phyloP scores from a whole-genome alignment of 257 asterid species.

The Gentiana dahurica region DNA sequence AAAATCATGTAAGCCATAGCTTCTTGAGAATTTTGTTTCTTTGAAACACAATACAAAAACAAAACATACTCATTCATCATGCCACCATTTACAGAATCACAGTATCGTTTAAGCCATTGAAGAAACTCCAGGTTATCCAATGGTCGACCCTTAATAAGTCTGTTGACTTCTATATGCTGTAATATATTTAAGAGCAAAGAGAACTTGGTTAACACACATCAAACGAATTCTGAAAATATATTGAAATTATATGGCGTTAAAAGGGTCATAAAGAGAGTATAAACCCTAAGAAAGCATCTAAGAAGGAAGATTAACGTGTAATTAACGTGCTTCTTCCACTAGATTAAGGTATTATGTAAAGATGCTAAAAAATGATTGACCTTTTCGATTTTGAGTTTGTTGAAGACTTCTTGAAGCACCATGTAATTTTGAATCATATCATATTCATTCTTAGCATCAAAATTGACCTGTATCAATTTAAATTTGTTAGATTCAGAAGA shows the following conservation, averaged over 20 bases:
- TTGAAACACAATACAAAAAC: slow-evolving; percentile 11
- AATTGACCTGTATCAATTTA: slow-evolving; percentile 53
- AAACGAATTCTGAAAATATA: too few relatives aligned
- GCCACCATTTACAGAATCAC: slow-evolving; percentile 87
- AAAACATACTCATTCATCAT: slow-evolving; percentile 59
- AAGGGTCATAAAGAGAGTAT: not conserved
- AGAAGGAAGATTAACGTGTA: too few relatives aligned
- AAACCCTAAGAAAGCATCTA: not conserved
- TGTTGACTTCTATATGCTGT: slow-evolving; percentile 94
- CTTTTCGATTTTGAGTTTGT: slow-evolving; percentile 82
- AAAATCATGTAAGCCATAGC: slow-evolving; percentile 12
- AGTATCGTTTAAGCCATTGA: slow-evolving; percentile 92
- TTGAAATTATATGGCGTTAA: not conserved
- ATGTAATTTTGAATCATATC: slow-evolving; percentile 94
- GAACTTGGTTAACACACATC: not conserved
- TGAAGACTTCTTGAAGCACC: slow-evolving; percentile 90
- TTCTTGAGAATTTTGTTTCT: not conserved
- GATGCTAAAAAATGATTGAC: slow-evolving; percentile 18
- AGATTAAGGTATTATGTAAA: too few relatives aligned
- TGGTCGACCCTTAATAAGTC: slow-evolving; percentile 84
- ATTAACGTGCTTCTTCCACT: too few relatives aligned
- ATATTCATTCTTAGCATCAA: slow-evolving; percentile 90
- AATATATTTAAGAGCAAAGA: slow-evolving; percentile 8
- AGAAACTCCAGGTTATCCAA: slow-evolving; percentile 92
- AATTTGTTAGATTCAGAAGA: slow-evolving; percentile 12